Evolutionary conservation across 139 green algal species (phyloP).

Genomic region (Chlamydomonas sp.): DNA sequence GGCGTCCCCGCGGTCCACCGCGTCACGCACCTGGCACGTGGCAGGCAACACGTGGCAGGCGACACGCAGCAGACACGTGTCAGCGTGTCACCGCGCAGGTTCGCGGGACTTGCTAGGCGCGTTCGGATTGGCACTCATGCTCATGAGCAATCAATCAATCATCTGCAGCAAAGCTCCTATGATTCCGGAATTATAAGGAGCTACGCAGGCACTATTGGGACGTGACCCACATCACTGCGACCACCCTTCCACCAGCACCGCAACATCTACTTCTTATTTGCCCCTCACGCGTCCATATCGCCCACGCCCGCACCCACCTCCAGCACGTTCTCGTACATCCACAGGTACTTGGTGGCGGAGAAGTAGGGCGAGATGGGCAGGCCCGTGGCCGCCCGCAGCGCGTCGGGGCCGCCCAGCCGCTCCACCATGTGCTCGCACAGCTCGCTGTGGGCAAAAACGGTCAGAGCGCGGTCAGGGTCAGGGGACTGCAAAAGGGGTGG

Average conservation of each 20-base stretch:
- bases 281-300: not conserved
- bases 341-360: slow-evolving; percentile 92
- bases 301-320: slow-evolving; percentile 54
- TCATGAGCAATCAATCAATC: not conserved
- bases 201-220: not conserved
- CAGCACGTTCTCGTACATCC: slow-evolving; percentile 90
- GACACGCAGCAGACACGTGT: no score
- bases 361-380: slow-evolving; percentile 98
- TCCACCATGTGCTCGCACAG: slow-evolving; percentile 39
- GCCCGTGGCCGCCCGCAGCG: slow-evolving; percentile 82
- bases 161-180: not conserved
- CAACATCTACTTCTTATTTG: no score
- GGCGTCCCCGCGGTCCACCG: slow-evolving; percentile 55
- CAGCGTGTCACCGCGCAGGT: no score
- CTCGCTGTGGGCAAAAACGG: slow-evolving; percentile 23
- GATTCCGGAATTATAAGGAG: not conserved
- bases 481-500: not conserved
- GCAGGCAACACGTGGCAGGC: not conserved
- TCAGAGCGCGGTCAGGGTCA: not conserved
- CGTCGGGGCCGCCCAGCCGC: slow-evolving; percentile 58
- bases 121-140: no score
- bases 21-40: slow-evolving; percentile 6
- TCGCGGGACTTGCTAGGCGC: no score
- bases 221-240: no score
- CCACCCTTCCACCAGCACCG: no score